Evolutionary conservation across 2,329 filamentous ascomycete genomes (phyloP), one percentile per base, ranked within the genome.

Genomic region (Tolypocladium tropicale): DNA sequence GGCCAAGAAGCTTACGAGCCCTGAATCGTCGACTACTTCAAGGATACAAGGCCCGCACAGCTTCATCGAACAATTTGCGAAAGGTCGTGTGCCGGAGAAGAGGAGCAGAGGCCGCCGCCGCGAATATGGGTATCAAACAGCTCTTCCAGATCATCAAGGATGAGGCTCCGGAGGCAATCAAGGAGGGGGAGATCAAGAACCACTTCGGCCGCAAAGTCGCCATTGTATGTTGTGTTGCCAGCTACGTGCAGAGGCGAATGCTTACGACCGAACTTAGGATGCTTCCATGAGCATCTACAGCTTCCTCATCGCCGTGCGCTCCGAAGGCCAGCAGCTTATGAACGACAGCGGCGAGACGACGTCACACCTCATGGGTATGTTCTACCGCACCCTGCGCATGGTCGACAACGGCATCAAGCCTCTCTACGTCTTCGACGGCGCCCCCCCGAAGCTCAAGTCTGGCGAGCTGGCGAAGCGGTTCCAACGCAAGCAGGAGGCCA

Each of bases 391-490:
- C 2, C 81, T 99, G 7, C 91, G 94, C 65, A 97, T 99, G 76
- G 90, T 97, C 67, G 94, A 99, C 74, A 97, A 96, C 66, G 94
- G 94, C 57, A 97, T 99, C 77, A 99, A 99, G 71, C 94, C 94
- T 1, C 82, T 99, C 63, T 99, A 96, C 72, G 93, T 99, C 57
- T 99, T 99, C 70, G 94, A 99, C 65, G 94, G 94, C 57, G 91
- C 92, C 11, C 94, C 94, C 21, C 94, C 94, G 0, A 97, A 96
- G 72, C 85, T 99, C 69, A 99, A 99, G 76, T 96, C 91, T 0
- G 94, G 94, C 60, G 94, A 99, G 75, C 79, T 99, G 56, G 94
- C 94, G 50, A 96, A 96, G 74, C 91, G 94, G 60, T 95, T 95
- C 70, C 90, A 95, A 72, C 88, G 94, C 65, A 99, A 97, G 75